These are phyloP conservation scores for Ascocoryne sarcoides DNA, from an alignment of 2,329 filamentous ascomycete species.

Conservation along the genomic window DNA sequence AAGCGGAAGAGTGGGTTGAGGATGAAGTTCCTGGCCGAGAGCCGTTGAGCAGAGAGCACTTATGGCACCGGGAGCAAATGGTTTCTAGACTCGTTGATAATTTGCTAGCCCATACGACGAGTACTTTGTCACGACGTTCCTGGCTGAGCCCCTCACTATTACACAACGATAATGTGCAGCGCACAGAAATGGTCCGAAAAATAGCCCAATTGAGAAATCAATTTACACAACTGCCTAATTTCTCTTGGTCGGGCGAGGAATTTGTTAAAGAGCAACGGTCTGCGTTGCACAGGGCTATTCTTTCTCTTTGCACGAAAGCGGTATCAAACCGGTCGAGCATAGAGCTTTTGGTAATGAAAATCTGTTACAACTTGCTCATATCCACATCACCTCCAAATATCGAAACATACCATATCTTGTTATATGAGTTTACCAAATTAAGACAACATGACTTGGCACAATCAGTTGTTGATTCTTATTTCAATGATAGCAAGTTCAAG, in stretches of 20 bases:
- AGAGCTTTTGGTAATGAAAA: constrained; percentile 28
- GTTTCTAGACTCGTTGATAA: too few species aligned
- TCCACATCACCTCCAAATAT: constrained; percentile 54
- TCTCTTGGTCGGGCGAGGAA: constrained; percentile 9
- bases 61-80: too few species aligned
- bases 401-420: constrained; percentile 61
- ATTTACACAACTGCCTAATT: constrained; percentile 17
- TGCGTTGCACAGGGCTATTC: constrained; percentile 19
- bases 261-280: constrained; percentile 12
- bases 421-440: constrained; percentile 52
- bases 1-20: too few species aligned
- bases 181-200: constrained; percentile 9
- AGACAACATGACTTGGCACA: constrained; percentile 42
- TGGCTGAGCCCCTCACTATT: too few species aligned
- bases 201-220: constrained; percentile 12
- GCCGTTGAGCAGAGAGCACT: too few species aligned
- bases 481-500: constrained; percentile 30
- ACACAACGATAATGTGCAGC: not conserved
- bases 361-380: constrained; percentile 57
- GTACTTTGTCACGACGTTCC: too few species aligned
- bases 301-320: constrained; percentile 12
- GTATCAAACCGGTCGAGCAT: constrained; percentile 9
- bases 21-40: too few species aligned
- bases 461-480: constrained; percentile 43
- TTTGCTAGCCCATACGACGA: too few species aligned